phyloP scores from a whole-genome alignment of 1,284 basidiomycete genomes.

The Puccinia horiana region DNA sequence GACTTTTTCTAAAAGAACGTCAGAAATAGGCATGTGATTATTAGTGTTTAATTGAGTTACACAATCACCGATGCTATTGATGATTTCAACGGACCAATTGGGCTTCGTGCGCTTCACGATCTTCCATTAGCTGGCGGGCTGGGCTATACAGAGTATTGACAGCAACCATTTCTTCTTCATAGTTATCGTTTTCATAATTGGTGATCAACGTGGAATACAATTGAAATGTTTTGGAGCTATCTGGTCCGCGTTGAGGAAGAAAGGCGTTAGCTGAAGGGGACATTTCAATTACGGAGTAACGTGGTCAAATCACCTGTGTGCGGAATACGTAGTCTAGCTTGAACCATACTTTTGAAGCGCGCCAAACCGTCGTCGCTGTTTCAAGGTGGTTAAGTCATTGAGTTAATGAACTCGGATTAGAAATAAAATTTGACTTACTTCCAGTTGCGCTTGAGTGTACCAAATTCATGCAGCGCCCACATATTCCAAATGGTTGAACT shows the following conservation, averaged over 20 bases:
- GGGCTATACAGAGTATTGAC: conserved; percentile 43
- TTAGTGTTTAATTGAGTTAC: not conserved
- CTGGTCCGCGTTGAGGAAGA: conserved; percentile 8
- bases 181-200: conserved; percentile 40
- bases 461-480: conserved; percentile 43
- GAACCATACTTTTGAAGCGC: conserved; percentile 29
- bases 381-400: not conserved
- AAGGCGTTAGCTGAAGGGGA: not conserved
- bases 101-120: conserved; percentile 43
- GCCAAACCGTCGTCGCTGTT: conserved; percentile 24
- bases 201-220: conserved; percentile 43
- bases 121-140: conserved; percentile 41
- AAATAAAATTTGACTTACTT: conserved; percentile 15
- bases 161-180: conserved; percentile 48
- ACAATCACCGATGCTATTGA: not conserved
- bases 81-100: conserved; percentile 30
- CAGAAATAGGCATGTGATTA: not conserved
- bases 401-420: not conserved
- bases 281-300: not conserved
- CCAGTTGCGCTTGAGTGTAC: conserved; percentile 16
- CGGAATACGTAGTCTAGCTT: conserved; percentile 47
- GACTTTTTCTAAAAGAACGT: conserved; percentile 39
- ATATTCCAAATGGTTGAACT: conserved; percentile 46
- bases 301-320: conserved; percentile 28
- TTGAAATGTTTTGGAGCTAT: conserved; percentile 43